These are phyloP conservation scores for Saturnispora gosingensis DNA, from an alignment of 805 yeast species.

Conservation along the genomic window DNA sequence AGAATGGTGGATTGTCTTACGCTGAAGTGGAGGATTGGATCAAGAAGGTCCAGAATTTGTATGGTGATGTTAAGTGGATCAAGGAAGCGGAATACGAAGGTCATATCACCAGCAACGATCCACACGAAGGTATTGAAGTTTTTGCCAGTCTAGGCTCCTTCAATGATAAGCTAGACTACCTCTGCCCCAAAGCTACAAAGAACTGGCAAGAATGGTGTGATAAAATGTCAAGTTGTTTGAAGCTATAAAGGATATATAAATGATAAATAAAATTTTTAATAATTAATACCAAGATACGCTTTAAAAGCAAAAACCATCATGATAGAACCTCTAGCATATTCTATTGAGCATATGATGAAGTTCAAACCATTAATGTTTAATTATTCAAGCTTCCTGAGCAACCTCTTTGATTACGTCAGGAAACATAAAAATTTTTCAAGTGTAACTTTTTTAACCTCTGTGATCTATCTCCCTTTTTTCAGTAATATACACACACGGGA, in stretches of 20 bases:
- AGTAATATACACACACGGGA: neutral
- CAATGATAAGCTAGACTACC: conserved; percentile 2
- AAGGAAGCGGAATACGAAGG: conserved; percentile 31
- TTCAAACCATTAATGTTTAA: too few species aligned
- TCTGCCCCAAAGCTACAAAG: neutral
- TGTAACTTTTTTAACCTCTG: neutral
- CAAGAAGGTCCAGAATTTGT: conserved; percentile 41
- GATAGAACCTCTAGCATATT: too few species aligned
- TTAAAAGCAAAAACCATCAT: neutral
- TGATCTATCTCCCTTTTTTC: neutral
- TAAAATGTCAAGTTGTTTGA: neutral
- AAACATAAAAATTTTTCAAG: neutral
- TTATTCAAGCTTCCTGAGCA: neutral
- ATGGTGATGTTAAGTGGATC: conserved; percentile 55
- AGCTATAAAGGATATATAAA: neutral
- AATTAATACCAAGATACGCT: neutral
- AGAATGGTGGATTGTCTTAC: conserved; percentile 43
- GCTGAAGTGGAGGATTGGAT: conserved; percentile 46
- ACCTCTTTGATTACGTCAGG: neutral
- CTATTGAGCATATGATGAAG: too few species aligned
- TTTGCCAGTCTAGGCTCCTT: conserved; percentile 9
- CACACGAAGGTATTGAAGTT: conserved; percentile 5
- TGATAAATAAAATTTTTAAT: neutral
- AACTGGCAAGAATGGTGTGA: conserved; percentile 4
- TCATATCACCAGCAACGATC: conserved; percentile 6